Percentiles rank a stretch among this genome's conserved stretches.
These are phyloP conservation scores for Rosa lucieae DNA, from an alignment of 306 rosid genomes.

Conservation along the genomic window DNA sequence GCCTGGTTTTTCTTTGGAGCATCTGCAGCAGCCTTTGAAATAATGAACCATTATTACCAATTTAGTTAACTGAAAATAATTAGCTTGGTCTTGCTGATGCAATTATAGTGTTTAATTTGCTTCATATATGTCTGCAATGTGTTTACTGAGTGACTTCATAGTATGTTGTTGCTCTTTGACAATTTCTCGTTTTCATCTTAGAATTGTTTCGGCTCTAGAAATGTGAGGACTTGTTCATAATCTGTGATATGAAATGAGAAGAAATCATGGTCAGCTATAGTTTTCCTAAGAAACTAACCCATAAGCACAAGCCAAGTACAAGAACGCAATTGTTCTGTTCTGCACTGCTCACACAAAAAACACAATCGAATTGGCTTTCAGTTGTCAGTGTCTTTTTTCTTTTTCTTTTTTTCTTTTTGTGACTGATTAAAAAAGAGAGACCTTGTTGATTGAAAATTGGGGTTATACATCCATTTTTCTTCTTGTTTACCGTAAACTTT, in stretches of 20 bases:
- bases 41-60: not conserved
- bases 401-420: not conserved
- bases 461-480: not conserved
- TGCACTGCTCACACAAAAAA: not conserved
- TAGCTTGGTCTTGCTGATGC: not conserved
- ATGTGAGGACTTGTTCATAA: not conserved
- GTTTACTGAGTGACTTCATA: not conserved
- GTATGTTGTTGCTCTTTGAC: not conserved
- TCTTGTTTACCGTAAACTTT: too few species aligned
- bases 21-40: not conserved
- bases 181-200: not conserved
- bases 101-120: not conserved
- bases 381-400: too few species aligned
- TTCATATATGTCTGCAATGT: not conserved
- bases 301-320: not conserved
- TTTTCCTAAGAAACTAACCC: not conserved
- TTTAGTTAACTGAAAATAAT: not conserved
- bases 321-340: not conserved
- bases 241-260: not conserved
- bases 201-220: not conserved
- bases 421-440: not conserved
- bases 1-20: not conserved
- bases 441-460: not conserved
- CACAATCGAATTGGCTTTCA: too few species aligned
- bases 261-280: not conserved